Percentiles rank a stretch among this genome's conserved stretches.
Conservation (phyloP, 305 asterid genomes). For the Solanum hybrid region DNA sequence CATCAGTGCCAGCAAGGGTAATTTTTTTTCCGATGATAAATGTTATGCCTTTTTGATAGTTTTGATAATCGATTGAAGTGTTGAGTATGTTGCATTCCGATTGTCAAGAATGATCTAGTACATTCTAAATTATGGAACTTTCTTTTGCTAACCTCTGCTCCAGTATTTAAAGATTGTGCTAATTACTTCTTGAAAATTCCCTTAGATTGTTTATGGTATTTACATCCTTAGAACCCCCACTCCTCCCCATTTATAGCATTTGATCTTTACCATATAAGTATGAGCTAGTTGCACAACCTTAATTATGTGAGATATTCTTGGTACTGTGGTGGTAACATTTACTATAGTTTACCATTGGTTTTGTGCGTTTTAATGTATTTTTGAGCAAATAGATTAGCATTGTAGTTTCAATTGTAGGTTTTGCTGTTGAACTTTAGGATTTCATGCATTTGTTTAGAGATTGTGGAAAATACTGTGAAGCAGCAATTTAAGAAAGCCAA, state of each 20-base stretch:
- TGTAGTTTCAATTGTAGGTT: background rate
- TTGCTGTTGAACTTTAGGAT: background rate
- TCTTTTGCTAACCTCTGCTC: background rate
- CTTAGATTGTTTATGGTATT: background rate
- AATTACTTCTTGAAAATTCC: background rate
- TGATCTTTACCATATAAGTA: background rate
- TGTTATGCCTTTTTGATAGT: background rate
- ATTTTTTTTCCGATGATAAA: background rate
- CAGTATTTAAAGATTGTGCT: background rate
- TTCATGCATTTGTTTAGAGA: background rate
- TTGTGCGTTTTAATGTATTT: background rate
- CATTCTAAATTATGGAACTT: background rate
- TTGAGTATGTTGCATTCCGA: background rate
- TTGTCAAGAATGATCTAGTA: background rate
- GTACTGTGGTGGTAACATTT: background rate
- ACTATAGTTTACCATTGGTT: background rate
- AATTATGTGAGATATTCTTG: background rate
- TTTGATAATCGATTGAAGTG: background rate
- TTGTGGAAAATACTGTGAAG: background rate
- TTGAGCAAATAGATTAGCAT: background rate
- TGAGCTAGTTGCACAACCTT: background rate
- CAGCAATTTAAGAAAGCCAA: background rate
- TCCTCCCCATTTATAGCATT: background rate
- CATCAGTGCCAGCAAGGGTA: constrained; percentile 99
- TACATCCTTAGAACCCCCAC: background rate